Evolutionary conservation across 2,329 filamentous ascomycete genomes (phyloP).

Genomic region (Aspergillus alliaceus): DNA sequence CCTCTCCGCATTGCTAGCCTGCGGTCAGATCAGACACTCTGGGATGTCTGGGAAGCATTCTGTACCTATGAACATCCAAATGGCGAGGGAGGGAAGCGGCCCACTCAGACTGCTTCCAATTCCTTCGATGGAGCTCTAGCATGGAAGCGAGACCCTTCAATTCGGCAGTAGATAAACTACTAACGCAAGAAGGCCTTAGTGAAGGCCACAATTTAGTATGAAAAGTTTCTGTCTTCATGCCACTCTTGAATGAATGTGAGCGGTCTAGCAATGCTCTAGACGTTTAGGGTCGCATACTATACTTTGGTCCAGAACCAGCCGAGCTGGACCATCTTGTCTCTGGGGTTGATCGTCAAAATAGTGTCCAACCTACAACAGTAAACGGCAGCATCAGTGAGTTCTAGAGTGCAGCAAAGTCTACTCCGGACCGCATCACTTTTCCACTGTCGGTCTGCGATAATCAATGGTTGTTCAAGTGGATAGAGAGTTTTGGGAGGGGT

Average conservation of each 20-base stretch:
- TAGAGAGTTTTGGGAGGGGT: too few relatives aligned
- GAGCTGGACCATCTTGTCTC: background rate
- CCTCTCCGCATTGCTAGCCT: background rate
- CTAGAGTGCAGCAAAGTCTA: background rate
- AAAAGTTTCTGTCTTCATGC: background rate
- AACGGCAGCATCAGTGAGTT: constrained; percentile 1
- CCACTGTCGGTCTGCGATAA: constrained; percentile 13
- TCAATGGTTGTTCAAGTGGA: too few relatives aligned
- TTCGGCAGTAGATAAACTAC: background rate
- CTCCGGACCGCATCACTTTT: background rate
- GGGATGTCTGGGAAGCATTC: background rate
- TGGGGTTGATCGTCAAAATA: constrained; percentile 19
- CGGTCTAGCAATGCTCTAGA: background rate
- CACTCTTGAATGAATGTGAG: background rate
- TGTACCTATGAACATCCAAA: too few relatives aligned
- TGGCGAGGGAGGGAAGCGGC: background rate
- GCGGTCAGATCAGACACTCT: background rate
- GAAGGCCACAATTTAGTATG: background rate
- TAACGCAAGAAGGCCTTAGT: background rate
- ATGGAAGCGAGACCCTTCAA: background rate
- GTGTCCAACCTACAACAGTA: constrained; percentile 14
- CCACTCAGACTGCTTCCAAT: background rate
- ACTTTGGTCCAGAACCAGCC: background rate
- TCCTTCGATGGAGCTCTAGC: background rate
- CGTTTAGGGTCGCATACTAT: background rate